Percentiles rank a stretch among this genome's conserved stretches.
Evolutionary conservation across 2,329 filamentous ascomycete species (phyloP).

Genomic region (Spiromastix sp.): DNA sequence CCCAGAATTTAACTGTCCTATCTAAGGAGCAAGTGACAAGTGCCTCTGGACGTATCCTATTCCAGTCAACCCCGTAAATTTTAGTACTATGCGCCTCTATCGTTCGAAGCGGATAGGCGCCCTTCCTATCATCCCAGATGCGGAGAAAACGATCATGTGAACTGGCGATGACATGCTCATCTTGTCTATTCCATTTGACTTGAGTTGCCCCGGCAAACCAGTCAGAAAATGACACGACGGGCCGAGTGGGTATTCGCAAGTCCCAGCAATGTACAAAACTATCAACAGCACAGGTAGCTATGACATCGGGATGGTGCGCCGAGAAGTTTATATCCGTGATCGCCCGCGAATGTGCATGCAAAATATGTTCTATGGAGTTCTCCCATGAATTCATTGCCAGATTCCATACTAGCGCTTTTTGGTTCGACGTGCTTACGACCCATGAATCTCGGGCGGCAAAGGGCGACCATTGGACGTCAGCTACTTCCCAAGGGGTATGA

Average conservation of each 20-base stretch:
- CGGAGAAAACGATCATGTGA: constrained; percentile 80
- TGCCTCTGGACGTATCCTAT: constrained; percentile 59
- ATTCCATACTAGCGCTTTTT: constrained; percentile 91
- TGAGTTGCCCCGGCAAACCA: constrained; percentile 92
- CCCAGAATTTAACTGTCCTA: constrained; percentile 89
- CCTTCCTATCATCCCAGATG: constrained; percentile 81
- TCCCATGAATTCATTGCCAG: constrained; percentile 59
- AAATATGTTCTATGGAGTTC: constrained; percentile 77
- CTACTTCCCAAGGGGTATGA: constrained; percentile 85
- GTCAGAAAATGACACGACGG: constrained; percentile 74
- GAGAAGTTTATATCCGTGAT: constrained; percentile 97
- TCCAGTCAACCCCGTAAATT: constrained; percentile 95
- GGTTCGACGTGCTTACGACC: constrained; percentile 90
- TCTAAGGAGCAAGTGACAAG: constrained; percentile 85
- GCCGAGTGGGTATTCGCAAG: constrained; percentile 60
- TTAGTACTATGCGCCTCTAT: constrained; percentile 86
- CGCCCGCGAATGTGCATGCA: constrained; percentile 75
- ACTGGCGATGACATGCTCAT: constrained; percentile 78
- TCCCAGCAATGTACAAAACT: constrained; percentile 93
- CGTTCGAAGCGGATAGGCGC: constrained; percentile 66
- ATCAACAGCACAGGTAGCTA: constrained; percentile 86
- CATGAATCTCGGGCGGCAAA: constrained; percentile 84
- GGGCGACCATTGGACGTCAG: constrained; percentile 94
- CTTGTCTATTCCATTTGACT: constrained; percentile 86
- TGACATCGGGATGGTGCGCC: constrained; percentile 77